Evolutionary conservation across 2,329 filamentous ascomycete species (phyloP).

Genomic region (Nigrograna mackinnonii): DNA sequence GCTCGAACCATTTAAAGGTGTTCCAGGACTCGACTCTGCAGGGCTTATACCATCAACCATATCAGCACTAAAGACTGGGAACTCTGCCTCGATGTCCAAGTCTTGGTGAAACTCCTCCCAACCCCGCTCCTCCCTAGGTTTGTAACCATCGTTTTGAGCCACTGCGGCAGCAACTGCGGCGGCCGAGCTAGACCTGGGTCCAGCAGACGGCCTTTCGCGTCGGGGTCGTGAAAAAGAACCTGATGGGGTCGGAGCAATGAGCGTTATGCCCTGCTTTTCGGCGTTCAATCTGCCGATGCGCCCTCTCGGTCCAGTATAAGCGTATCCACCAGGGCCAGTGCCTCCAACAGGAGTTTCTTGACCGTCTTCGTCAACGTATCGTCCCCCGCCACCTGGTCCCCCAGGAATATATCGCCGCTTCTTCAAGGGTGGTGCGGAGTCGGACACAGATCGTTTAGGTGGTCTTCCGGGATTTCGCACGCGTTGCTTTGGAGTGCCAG

Average conservation of each 20-base stretch:
- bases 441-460: slow-evolving; percentile 35
- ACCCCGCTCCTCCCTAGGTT: slow-evolving; percentile 91
- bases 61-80: slow-evolving; percentile 78
- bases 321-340: slow-evolving; percentile 53
- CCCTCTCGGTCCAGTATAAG: slow-evolving; percentile 57
- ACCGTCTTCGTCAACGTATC: slow-evolving; percentile 76
- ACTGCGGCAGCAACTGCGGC: slow-evolving; percentile 86
- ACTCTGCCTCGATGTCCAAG: slow-evolving; percentile 81
- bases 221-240: slow-evolving; percentile 48
- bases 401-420: slow-evolving; percentile 74
- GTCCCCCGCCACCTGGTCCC: slow-evolving; percentile 81
- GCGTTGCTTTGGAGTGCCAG: slow-evolving; percentile 40
- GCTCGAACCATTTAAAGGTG: slow-evolving; percentile 36
- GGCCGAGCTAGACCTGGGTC: slow-evolving; percentile 80
- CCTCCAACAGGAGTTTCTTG: slow-evolving; percentile 61
- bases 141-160: slow-evolving; percentile 93
- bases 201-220: slow-evolving; percentile 46
- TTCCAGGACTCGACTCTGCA: slow-evolving; percentile 51
- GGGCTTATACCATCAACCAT: slow-evolving; percentile 76
- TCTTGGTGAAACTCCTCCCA: slow-evolving; percentile 99
- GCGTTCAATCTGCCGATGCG: slow-evolving; percentile 57
- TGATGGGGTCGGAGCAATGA: slow-evolving; percentile 49
- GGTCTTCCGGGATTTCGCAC: slow-evolving; percentile 36
- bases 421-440: slow-evolving; percentile 49
- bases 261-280: slow-evolving; percentile 43